These are phyloP conservation scores for Antitrichia curtipendula DNA, from an alignment of 225 moss, liverwort and hornwort genomes.

Conservation along the genomic window DNA sequence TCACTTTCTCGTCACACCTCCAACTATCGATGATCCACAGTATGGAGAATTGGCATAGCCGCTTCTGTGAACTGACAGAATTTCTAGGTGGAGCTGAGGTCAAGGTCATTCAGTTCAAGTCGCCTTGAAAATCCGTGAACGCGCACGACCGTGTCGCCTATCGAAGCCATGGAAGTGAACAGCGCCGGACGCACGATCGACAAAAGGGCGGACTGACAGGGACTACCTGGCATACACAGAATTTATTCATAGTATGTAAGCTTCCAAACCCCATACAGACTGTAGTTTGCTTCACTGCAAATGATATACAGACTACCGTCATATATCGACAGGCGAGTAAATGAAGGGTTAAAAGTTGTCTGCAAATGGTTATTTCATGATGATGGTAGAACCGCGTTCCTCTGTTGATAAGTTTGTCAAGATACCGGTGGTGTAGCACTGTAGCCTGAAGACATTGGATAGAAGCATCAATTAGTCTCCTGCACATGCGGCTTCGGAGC, in stretches of 20 bases:
- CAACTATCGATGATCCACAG: background rate
- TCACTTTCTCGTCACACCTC: background rate
- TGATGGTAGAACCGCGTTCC: background rate
- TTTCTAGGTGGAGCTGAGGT: background rate
- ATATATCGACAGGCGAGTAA: background rate
- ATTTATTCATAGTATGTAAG: background rate
- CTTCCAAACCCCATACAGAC: background rate
- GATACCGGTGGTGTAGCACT: background rate
- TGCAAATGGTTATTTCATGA: background rate
- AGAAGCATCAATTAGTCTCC: background rate
- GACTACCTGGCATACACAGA: background rate
- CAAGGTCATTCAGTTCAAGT: background rate
- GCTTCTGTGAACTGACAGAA: background rate
- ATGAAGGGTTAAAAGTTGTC: background rate
- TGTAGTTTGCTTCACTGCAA: background rate
- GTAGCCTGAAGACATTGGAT: background rate
- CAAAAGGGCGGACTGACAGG: background rate
- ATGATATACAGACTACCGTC: too few species aligned
- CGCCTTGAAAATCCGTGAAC: background rate
- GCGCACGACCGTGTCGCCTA: background rate
- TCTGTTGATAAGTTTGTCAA: background rate
- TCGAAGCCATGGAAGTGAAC: background rate
- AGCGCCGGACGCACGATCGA: background rate
- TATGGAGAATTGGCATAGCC: too few species aligned
- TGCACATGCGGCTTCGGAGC: too few species aligned